These are phyloP conservation scores for Chalara sp. DNA, from an alignment of 2,329 filamentous ascomycete genomes.

Conservation along the genomic window DNA sequence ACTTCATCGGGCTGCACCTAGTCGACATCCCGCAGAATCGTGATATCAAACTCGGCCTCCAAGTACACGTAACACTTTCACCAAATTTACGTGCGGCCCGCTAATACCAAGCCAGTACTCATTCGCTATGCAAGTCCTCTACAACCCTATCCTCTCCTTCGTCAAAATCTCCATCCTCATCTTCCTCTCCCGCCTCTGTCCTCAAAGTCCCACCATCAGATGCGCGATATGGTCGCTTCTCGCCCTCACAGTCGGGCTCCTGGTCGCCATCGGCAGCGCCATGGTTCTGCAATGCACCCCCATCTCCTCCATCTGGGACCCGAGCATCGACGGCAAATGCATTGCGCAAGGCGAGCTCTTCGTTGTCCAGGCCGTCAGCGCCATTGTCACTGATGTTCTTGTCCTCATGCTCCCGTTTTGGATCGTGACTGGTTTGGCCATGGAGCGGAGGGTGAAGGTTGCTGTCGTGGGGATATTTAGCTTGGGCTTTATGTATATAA, in stretches of 20 bases:
- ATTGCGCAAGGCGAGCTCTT: constrained; percentile 7
- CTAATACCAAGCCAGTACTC: not conserved
- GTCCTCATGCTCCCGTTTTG: constrained; percentile 9
- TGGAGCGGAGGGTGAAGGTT: constrained; percentile 5
- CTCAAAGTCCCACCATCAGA: constrained; percentile 29
- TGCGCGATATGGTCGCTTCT: constrained; percentile 22
- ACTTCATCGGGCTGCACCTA: too few relatives aligned
- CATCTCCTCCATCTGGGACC: constrained; percentile 7
- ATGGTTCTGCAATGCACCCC: constrained; percentile 7
- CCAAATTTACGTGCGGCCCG: too few relatives aligned
- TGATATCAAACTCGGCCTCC: too few relatives aligned
- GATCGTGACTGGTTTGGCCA: constrained; percentile 12
- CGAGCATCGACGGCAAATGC: constrained; percentile 5
- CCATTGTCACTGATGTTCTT: constrained; percentile 7
- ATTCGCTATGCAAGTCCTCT: constrained; percentile 13
- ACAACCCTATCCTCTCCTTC: constrained; percentile 39
- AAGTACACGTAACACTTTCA: too few relatives aligned
- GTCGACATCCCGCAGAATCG: too few relatives aligned
- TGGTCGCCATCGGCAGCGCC: constrained; percentile 1
- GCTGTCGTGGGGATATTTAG: constrained; percentile 6
- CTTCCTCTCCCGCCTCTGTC: constrained; percentile 37
- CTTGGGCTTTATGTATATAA: constrained; percentile 6
- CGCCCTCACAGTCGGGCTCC: constrained; percentile 2
- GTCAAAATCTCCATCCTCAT: constrained; percentile 39
- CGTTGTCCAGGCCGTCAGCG: not conserved